Base-by-base conservation (phyloP, 2,329 filamentous ascomycete species). In the Penicillium sp. region DNA sequence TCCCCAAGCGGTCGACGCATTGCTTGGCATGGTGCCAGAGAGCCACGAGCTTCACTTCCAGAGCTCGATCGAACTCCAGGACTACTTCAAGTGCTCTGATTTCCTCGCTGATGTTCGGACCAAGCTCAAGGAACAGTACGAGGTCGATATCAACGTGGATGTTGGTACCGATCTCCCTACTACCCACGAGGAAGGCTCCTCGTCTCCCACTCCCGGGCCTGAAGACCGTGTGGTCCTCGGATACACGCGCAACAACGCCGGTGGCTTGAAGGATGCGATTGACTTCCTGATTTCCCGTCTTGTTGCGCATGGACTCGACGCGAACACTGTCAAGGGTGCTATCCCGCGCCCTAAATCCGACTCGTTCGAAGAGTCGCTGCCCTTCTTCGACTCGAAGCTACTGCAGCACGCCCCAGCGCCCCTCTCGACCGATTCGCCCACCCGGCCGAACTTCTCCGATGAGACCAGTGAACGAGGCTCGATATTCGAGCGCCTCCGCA, bases 301-400 rank as follows among this genome's bases (percentile, higher is more conserved):
- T 60, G 90, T 95, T 29, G 89, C 90, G 45, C 89, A 92, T 47
- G 90, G 90, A n/a, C 86, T 97, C n/a, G 91, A 97, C 68, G 85
- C 88, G 10, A 90, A 85, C 57, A 88, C 92, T 42, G 87, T 97
- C 69, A 95, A 95, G 75, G 94, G 94, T 52, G 88, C 91, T n/a
- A 94, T 97, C 64, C 92, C 93, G 21, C 89, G 94, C n/a, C 94
- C 94, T 62, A 97, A 97, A 80, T 97, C 94, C 1, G 94, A 99
- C 75, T 97, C 94, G 0, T 99, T 99, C 64, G 94, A 99, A 73
- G 93, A 99, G 68, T 96, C 93, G 8, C 83, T 97, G 52, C 93
- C 93, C 57, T 97, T 93, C 79, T 99, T 99, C 71, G 91, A 97
- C 73, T 97, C 93, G 2, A 97, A 97, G 79, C 84, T 99, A 46